These are phyloP conservation scores for Plectosphaerella cucumerina DNA, from an alignment of 2,329 filamentous ascomycete genomes.

Conservation along the genomic window DNA sequence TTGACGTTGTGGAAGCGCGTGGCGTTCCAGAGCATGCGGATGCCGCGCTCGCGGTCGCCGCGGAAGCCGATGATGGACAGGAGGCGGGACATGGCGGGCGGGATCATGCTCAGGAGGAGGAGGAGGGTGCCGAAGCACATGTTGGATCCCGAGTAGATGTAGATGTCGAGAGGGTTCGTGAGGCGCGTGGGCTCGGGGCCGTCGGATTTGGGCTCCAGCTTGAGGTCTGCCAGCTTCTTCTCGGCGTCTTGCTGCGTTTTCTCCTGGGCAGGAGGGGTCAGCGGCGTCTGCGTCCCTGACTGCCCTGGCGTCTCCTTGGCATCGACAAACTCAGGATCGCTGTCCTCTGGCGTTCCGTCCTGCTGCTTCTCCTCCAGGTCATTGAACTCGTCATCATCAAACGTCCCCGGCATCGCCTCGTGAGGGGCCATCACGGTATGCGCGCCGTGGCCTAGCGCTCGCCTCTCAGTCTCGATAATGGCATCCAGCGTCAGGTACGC, in stretches of 20 bases:
- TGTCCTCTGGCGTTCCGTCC: constrained; percentile 19
- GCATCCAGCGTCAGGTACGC: constrained; percentile 79
- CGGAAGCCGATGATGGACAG: constrained; percentile 87
- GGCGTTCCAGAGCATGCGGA: constrained; percentile 86
- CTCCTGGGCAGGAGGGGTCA: constrained; percentile 15
- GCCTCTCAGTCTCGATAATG: constrained; percentile 71
- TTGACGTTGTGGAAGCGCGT: constrained; percentile 85
- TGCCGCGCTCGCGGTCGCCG: constrained; percentile 78
- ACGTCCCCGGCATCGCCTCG: constrained; percentile 32
- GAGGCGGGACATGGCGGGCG: constrained; percentile 82
- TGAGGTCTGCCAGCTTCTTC: constrained; percentile 16
- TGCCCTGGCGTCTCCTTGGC: constrained; percentile 39
- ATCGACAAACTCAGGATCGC: constrained; percentile 51
- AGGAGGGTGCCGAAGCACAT: constrained; percentile 87
- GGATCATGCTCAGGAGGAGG: constrained; percentile 86
- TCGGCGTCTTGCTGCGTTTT: not conserved
- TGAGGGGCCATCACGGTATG: constrained; percentile 12
- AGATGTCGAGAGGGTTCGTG: constrained; percentile 74
- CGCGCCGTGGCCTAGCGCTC: constrained; percentile 25
- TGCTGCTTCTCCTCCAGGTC: constrained; percentile 14
- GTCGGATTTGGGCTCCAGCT: constrained; percentile 17
- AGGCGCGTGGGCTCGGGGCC: constrained; percentile 61
- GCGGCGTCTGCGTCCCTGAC: constrained; percentile 38
- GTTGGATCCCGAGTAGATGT: constrained; percentile 80
- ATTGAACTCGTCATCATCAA: constrained; percentile 29